Evolutionary conservation across 352 stramenopile genomes (phyloP), one percentile per base, ranked within the genome.

Genomic region (Globisporangium spinosum): DNA sequence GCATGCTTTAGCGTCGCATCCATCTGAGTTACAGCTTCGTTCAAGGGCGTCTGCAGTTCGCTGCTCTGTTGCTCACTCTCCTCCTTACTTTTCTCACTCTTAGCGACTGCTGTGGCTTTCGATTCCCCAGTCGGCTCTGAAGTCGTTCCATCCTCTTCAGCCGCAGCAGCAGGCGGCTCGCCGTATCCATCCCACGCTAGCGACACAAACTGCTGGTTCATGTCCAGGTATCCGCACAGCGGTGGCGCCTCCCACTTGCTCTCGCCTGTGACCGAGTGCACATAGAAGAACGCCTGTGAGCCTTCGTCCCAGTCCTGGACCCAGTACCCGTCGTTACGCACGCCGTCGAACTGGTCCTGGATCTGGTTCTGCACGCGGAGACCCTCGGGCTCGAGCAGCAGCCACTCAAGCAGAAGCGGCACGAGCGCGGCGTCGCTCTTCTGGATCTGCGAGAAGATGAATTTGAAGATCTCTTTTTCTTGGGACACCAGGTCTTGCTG

Each of bases 381-480:
- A 0, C 74, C 82, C 67, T 94, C 83, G 0, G 85, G 86, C 58
- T 94, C 85, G 23, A 94, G 77, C 25, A 94, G 54, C 0, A 94
- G 64, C 85, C 85, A 94, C 60, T 94, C 82, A n/a, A 94, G 65
- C 40, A 94, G 74, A 9, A 89, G 32, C 20, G 82, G 82, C 5
- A 94, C 73, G 8, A 94, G 56, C 1, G 73, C 55, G 8, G 85
- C 77, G 25, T 94, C 83, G 9, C 75, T 80, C 29, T 85, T 71
- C 25, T 79, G 58, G 17, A 94, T 85, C 9, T 87, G 68, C 0
- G 73, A 66, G 67, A 92, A 91, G 43, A 94, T 77, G 58, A 89
- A 90, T 2, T 73, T 56, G 7, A 76, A 77, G 23, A 94, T 92
- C 13, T 89, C 83, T 9, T 77, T 83, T 29, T 91, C 80, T 49